Base-by-base conservation (phyloP, 495 filamentous ascomycete species). In the Tetracladium setigerum region DNA sequence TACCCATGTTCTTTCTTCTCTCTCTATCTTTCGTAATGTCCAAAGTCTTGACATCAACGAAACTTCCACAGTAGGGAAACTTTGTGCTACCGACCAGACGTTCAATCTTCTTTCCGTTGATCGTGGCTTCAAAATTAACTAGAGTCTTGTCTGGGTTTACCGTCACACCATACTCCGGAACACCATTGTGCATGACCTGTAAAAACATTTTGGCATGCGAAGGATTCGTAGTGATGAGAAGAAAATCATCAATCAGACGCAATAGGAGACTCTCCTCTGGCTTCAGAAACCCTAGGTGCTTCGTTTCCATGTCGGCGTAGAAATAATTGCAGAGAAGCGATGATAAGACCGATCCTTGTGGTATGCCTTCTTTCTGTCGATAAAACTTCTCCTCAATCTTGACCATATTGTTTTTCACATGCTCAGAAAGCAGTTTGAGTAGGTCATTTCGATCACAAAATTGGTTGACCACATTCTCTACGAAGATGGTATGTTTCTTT, bases 271-370 rank as follows among this genome's bases (percentile, higher is more conserved):
- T 79, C 7, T 86, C 67, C 2, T 70, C 63, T 2, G 56, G 56
- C 2, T 70, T 45, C 8, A 91, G 60, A 58, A 95, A 97, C 1
- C 63, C 59, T 3, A 98, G 66, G 2, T 80, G 64, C 17, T 81
- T 65, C 3, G 67, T 55, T 63, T 98, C 94, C 2, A 98, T 71
- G 50, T 89, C 78, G 4, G 84, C 91, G 58, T 96, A 97, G 60
- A 96, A 95, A 59, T 91, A 87, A 61, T 89, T 97, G 72, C 94
- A 96, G 0, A 98, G 72, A 27, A 87, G 69, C 40, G 78, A 84
- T 9, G 89, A 95, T 18, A 98, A 58, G 0, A 95, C 73, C 0
- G 89, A 95, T 31, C 92, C 92, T 63, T 98, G 92, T 0, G 92
- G 89, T 17, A 98, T 95, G 12, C 92, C 92, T 30, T 76, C 69